phyloP scores from a whole-genome alignment of 345 rosid genomes.

The Eucalyptus viminalis region DNA sequence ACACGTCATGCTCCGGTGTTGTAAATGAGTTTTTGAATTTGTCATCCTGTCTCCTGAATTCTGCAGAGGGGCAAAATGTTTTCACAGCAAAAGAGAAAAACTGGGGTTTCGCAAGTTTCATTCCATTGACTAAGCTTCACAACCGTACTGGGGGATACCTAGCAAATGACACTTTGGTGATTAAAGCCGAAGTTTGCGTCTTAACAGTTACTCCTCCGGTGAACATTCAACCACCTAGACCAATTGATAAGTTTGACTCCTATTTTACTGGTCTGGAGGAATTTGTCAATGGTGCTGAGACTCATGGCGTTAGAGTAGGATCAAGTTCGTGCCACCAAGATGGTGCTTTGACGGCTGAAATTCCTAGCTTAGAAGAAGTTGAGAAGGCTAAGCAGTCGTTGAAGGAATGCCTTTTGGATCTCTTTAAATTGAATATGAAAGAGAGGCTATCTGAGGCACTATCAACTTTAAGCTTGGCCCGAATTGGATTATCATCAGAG shows the following conservation, averaged over 20 bases:
- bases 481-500: background rate
- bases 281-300: background rate
- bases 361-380: background rate
- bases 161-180: background rate
- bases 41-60: background rate
- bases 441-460: background rate
- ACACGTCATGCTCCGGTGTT: background rate
- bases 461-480: background rate
- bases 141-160: background rate
- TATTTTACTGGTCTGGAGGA: background rate
- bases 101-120: background rate
- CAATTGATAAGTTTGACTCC: background rate
- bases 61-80: fast-evolving
- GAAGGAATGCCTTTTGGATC: background rate
- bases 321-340: background rate
- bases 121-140: background rate
- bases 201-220: background rate
- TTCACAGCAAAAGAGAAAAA: fast-evolving
- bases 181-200: background rate
- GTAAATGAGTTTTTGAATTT: background rate
- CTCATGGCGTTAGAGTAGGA: background rate
- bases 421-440: background rate
- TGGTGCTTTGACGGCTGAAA: background rate
- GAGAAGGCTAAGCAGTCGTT: background rate
- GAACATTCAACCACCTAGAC: background rate